A percentile compares a stretch with the other conserved stretches of the same genome.
These are phyloP conservation scores for Spathaspora boniae DNA, from an alignment of 805 yeast species.

Conservation along the genomic window DNA sequence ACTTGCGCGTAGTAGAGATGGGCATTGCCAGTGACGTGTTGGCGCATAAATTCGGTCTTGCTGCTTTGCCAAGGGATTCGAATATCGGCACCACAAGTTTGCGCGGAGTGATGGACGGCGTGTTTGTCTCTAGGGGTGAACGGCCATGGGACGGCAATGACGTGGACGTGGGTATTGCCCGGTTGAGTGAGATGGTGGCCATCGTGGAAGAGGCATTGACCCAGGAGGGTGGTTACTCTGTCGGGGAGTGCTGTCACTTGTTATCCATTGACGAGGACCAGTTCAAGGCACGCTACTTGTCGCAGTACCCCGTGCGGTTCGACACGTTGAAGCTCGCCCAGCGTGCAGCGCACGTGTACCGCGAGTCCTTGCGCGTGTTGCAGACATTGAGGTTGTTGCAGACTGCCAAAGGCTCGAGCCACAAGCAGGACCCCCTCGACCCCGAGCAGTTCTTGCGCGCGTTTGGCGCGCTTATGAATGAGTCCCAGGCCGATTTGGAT, in stretches of 20 bases:
- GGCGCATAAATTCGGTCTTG: conserved; percentile 45
- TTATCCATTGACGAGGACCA: conserved; percentile 42
- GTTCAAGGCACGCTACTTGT: conserved; percentile 43
- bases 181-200: conserved; percentile 39
- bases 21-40: conserved; percentile 62
- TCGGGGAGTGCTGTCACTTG: conserved; percentile 43
- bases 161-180: conserved; percentile 37
- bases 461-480: conserved; percentile 57
- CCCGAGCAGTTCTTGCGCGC: conserved; percentile 32
- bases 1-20: conserved; percentile 69
- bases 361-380: conserved; percentile 59
- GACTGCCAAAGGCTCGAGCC: too few relatives aligned
- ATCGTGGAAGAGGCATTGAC: conserved; percentile 46
- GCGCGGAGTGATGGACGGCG: conserved; percentile 59
- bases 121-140: conserved; percentile 30
- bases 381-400: conserved; percentile 44
- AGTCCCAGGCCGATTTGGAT: conserved; percentile 53
- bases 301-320: conserved; percentile 54
- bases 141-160: conserved; percentile 44
- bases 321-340: conserved; percentile 52
- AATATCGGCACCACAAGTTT: conserved; percentile 56
- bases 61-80: conserved; percentile 43
- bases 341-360: conserved; percentile 60
- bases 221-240: conserved; percentile 44
- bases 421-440: conserved; percentile 16